These are phyloP conservation scores for Fusarium euwallaceae DNA, from an alignment of 2,329 filamentous ascomycete species.

Conservation along the genomic window DNA sequence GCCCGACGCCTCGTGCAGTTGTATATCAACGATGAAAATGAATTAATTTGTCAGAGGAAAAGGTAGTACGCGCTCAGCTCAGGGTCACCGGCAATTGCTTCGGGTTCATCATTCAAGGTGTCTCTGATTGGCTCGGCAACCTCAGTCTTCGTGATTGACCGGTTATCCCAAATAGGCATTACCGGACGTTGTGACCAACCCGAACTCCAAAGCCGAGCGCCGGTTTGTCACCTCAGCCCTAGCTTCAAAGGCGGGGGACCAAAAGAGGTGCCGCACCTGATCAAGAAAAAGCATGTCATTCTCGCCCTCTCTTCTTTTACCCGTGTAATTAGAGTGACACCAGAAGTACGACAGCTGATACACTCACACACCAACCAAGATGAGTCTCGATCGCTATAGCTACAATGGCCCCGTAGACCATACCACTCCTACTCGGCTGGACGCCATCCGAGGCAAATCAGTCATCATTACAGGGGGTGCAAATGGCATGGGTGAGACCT, in stretches of 20 bases:
- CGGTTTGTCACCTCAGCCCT: background rate
- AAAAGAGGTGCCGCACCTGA: background rate
- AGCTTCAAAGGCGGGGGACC: background rate
- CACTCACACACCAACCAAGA: background rate
- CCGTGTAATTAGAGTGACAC: background rate
- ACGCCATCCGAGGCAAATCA: constrained; percentile 55
- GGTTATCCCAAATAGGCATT: constrained; percentile 1
- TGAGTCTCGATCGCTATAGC: constrained; percentile 31
- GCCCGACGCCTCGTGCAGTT: background rate
- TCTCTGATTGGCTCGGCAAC: background rate
- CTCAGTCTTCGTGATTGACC: background rate
- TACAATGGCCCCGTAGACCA: constrained; percentile 41
- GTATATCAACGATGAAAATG: background rate
- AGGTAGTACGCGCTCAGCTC: background rate
- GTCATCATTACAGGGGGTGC: constrained; percentile 64
- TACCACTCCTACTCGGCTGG: constrained; percentile 12
- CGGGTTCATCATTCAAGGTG: background rate
- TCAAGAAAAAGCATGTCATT: background rate
- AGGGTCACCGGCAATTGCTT: background rate
- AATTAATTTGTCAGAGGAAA: background rate
- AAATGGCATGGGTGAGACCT: constrained; percentile 56
- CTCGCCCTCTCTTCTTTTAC: background rate
- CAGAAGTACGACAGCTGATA: background rate
- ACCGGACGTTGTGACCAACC: background rate
- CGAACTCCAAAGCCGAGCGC: background rate